Conservation (phyloP, 192 early-diverging fungal genomes). For the Pilaira anomala region DNA sequence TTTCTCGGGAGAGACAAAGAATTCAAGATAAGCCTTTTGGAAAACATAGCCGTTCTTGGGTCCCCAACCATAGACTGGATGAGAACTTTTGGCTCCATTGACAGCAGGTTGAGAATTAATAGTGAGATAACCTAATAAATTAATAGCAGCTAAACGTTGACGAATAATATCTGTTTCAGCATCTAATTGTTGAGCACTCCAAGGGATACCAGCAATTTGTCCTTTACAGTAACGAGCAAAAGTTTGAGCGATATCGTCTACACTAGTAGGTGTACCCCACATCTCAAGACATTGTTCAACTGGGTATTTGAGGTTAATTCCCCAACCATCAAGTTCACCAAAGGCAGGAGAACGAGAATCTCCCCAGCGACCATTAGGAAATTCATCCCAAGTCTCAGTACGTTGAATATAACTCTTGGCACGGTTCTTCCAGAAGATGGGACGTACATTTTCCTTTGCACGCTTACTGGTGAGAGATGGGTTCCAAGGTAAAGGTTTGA, state of each 20-base stretch:
- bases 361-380: conserved; percentile 98
- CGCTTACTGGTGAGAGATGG: conserved; percentile 64
- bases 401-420: conserved; percentile 84
- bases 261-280: conserved; percentile 73
- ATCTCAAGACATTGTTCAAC: conserved; percentile 47
- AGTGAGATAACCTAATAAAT: conserved; percentile 83
- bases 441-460: conserved; percentile 92
- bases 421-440: conserved; percentile 98
- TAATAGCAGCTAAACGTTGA: conserved; percentile 64
- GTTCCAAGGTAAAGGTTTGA: conserved; percentile 77
- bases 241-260: conserved; percentile 64
- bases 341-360: conserved; percentile 86
- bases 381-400: conserved; percentile 91
- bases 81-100: conserved; percentile 78
- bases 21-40: conserved; percentile 96
- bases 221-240: conserved; percentile 81
- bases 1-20: conserved; percentile 77
- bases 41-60: conserved; percentile 94
- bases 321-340: conserved; percentile 70
- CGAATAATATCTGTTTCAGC: conserved; percentile 77
- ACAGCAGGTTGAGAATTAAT: conserved; percentile 96
- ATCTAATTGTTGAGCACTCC: conserved; percentile 81
- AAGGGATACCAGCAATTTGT: conserved; percentile 74
- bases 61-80: conserved; percentile 89
- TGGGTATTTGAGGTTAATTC: conserved; percentile 62